Evolutionary conservation across 2,329 filamentous ascomycete species (phyloP), one percentile per base, ranked within the genome.

Genomic region (Diaporthe humulicola): DNA sequence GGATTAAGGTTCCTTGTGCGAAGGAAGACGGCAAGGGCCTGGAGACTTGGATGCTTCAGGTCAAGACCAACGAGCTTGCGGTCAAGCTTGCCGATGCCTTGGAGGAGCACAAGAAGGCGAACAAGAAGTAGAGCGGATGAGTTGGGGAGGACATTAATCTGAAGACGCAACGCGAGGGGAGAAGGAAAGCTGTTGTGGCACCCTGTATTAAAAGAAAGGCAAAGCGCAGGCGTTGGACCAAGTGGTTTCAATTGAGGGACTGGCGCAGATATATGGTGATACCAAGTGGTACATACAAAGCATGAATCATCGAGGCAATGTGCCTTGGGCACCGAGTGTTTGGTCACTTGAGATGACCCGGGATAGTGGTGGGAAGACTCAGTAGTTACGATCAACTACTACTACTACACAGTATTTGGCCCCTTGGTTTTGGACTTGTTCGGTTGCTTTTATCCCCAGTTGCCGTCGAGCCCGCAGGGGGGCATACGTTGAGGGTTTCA

Each of bases 21-120:
- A 88, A 88, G 73, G 90, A 91, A 69, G 86, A 87, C 67, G 91
- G 91, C 22, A 87, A 87, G 60, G 87, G 88, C 0, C 83, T 94
- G 38, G 92, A 94, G 82, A 91, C 91, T 6, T 96, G 92, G 92
- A 89, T 93, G 81, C 83, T 95, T 22, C 91, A 93, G 81, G 90
- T 95, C 64, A 94, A 93, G 85, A 92, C 92, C 3, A 86, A 88
- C 76, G 88, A 90, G 48, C 79, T 91, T 56, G 89, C 92, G 17
- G 84, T 87, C 78, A 85, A 86, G 66, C 82, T 94, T 54, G 88
- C 88, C 1, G 82, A 82, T 22, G 85, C 84, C 3, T 76, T 91
- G 79, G 89, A 91, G 81, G 83, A 86, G 77, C 82, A 90, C 79
- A 91, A 91, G 84, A 82, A 84, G 73, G 86, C 88, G 74, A 90